These are phyloP conservation scores for Silene conica DNA, from an alignment of 148 eudicot species.

Conservation along the genomic window DNA sequence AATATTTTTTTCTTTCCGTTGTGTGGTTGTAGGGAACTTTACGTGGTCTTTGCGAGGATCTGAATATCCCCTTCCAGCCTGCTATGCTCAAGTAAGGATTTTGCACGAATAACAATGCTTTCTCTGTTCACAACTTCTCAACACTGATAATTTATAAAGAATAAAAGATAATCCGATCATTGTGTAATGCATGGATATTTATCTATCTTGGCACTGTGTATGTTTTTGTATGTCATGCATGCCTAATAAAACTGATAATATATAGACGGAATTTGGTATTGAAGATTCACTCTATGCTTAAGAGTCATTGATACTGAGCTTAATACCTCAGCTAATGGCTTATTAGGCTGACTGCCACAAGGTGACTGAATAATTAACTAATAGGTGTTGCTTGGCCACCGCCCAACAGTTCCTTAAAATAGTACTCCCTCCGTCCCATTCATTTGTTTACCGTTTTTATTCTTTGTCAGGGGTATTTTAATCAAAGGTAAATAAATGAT, in stretches of 20 bases:
- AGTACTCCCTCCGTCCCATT: neutral
- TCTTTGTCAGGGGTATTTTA: no score
- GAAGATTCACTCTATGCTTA: neutral
- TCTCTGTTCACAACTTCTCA: neutral
- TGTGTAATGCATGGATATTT: neutral
- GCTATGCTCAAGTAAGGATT: slow-evolving; percentile 78
- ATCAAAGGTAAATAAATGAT: no score
- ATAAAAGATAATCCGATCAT: neutral
- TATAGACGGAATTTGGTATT: neutral
- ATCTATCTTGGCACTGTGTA: neutral
- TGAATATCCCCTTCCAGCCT: slow-evolving; percentile 79
- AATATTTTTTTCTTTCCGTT: slow-evolving; percentile 5
- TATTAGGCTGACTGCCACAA: neutral
- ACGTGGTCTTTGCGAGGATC: slow-evolving; percentile 75
- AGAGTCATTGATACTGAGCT: neutral
- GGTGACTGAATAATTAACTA: neutral
- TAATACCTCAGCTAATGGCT: neutral
- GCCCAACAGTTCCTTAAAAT: neutral
- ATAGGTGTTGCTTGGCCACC: neutral
- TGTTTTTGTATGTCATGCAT: neutral
- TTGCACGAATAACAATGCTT: neutral
- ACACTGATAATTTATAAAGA: neutral
- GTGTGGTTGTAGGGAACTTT: slow-evolving; percentile 53
- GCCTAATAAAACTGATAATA: neutral
- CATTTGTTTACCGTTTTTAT: no score